Base-by-base conservation (phyloP, 2,329 filamentous ascomycete genomes). In the Arthroderma sp. region DNA sequence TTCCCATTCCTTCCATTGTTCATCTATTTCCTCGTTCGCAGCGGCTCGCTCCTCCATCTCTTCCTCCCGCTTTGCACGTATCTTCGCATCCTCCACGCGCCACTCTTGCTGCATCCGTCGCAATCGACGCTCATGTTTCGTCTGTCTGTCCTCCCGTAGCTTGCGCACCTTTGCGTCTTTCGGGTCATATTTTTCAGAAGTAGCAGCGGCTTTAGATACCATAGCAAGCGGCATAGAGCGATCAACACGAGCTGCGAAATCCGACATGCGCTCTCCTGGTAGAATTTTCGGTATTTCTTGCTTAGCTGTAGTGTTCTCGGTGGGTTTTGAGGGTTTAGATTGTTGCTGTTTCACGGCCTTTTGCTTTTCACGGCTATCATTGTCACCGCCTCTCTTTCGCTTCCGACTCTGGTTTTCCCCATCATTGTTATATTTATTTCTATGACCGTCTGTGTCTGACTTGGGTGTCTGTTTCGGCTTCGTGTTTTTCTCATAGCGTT, bases 231-330 rank as follows among this genome's bases (percentile, higher is more conserved):
- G 89, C 5, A 96, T 70, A 0, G 85, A 80, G 40, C 85, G 83
- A 58, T 96, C 82, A 5, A 98, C 91, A 29, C 88, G 79, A 7
- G 80, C 77, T 5, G 80, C 70, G 59, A 93, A 98, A 43, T 93
- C 83, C 4, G 82, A 78, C 57, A 96, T 69, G 42, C 78, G 77
- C 63, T 98, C 91, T 42, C 86, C 86, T 0, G 88, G 87, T 10
- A 78, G 74, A 51, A 96, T 95, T 40, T 76, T 84, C 0, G 79
- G 80, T 2, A 72, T 56, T 6, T 10, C 34, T 8, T 9, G 8
- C 3, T 34, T 3, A 2, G 32, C 3, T 3, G 15, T 22, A 22
- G 15, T 22, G 2, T 22, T 43, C 40, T 30, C 50, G 38, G 31
- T 41, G 4, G 33, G 36, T 31, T 27, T 40, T 6, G 10, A 33